Conservation (phyloP, 2,329 filamentous ascomycete species). For the Botrytis medusae region DNA sequence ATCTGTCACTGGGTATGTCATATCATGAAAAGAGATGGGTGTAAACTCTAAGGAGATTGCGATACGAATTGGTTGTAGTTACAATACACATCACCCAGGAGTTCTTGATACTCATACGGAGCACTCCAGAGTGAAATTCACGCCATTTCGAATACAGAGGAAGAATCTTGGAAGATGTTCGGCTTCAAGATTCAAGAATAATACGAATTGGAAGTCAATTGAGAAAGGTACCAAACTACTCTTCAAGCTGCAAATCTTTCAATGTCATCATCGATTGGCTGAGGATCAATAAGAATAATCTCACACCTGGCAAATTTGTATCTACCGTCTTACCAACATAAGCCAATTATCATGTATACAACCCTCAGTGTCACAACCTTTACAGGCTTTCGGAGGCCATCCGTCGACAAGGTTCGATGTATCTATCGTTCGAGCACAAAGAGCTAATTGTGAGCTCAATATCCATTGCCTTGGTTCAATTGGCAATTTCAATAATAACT, state of each 20-base stretch:
- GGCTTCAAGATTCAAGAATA: not conserved
- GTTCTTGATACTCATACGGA: not conserved
- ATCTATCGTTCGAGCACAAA: not conserved
- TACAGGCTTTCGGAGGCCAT: constrained; percentile 17
- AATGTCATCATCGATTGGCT: not conserved
- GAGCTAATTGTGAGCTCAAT: not conserved
- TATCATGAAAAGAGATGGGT: not conserved
- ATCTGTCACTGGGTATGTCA: not conserved
- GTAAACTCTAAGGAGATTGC: constrained; percentile 3
- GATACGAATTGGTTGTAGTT: not conserved
- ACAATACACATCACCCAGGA: not conserved
- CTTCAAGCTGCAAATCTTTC: not conserved
- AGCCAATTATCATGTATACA: not conserved
- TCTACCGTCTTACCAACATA: constrained; percentile 2
- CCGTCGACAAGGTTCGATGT: constrained; percentile 5
- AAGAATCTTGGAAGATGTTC: constrained; percentile 8
- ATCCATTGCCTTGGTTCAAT: not conserved
- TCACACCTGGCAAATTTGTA: not conserved
- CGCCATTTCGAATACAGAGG: not conserved
- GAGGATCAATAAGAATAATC: not conserved
- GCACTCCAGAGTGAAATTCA: not conserved
- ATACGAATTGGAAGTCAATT: not conserved
- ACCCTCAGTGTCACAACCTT: constrained; percentile 6
- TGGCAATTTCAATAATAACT: not conserved
- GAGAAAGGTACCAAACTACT: not conserved